Base-by-base conservation (phyloP, 2,329 filamentous ascomycete genomes). In the Pseudogymnoascus destructans region DNA sequence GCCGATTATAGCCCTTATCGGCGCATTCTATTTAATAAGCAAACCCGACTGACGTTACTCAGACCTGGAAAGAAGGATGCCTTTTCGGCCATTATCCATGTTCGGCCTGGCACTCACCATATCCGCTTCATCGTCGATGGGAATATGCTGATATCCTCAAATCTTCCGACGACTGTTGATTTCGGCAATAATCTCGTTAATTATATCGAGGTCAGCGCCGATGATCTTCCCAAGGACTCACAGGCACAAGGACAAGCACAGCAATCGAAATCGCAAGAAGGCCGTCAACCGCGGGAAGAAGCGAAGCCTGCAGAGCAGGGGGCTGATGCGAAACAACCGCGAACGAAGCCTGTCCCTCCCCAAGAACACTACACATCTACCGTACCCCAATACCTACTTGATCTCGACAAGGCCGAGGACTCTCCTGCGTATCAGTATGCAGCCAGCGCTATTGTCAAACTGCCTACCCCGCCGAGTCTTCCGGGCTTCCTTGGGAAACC, bases 131-230 rank as follows among this genome's bases (percentile, higher is more conserved):
- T 98, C 64, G 90, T 96, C 56, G 92, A 97, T 73, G 88, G 87
- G 60, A 85, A 92, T 67, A 95, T 96, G 89, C 82, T 86, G 69
- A 93, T 90, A 11, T 93, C 89, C 13, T 84, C 87, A 61, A 82
- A 87, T 63, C 77, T 96, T 58, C 92, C 93, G 11, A 97, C 93
- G 0, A 95, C 93, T 1, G 93, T 98, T 60, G 93, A 98, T 71
- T 96, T 95, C 70, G 95, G 90, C 63, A 97, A 97, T 74, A 95
- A 95, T 69, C 78, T 98, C 15, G 92, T 98, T 72, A 98, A 98
- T 73, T 98, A 97, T 70, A 89, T 98, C 68, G 93, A 98, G 74
- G 87, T 97, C 62, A 88, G 80, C 66, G 82, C 88, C 33, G 85
- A 90, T 59, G 86, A 91, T 67, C 72, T 84, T 27, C 75, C 76